Percentiles rank a stretch among this genome's conserved stretches.
These are phyloP conservation scores for Sarocladium brachiariae DNA, from an alignment of 2,329 filamentous ascomycete genomes.

Conservation along the genomic window DNA sequence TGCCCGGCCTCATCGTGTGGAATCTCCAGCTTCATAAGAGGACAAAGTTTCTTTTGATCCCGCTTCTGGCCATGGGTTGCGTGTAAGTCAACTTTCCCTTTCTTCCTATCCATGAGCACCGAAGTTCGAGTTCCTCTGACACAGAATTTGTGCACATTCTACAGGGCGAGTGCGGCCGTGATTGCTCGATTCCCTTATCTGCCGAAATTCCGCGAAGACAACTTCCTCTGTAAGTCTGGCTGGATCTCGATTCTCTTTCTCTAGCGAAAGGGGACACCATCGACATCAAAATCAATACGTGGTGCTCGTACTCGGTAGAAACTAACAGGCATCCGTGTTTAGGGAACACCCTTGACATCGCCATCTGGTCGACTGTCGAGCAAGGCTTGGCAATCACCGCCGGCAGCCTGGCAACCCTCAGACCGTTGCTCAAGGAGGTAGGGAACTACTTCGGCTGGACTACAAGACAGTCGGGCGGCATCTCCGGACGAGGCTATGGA, in stretches of 20 bases:
- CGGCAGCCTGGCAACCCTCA: slow-evolving; percentile 33
- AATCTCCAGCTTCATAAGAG: slow-evolving; percentile 41
- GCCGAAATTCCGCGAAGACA: slow-evolving; percentile 23
- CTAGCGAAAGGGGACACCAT: neutral
- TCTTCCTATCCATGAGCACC: too few relatives aligned
- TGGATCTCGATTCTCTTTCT: neutral
- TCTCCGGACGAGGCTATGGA: neutral
- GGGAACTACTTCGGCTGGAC: slow-evolving; percentile 22
- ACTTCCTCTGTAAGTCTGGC: slow-evolving; percentile 30
- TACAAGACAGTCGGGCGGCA: neutral
- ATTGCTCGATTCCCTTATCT: slow-evolving; percentile 30
- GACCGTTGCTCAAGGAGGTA: slow-evolving; percentile 29
- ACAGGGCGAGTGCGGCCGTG: slow-evolving; percentile 32
- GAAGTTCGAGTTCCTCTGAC: too few relatives aligned
- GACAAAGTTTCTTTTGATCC: slow-evolving; percentile 41
- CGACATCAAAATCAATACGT: too few relatives aligned
- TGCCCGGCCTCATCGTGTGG: slow-evolving; percentile 45
- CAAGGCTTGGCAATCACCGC: slow-evolving; percentile 37
- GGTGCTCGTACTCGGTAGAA: too few relatives aligned
- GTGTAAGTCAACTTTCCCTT: slow-evolving; percentile 20
- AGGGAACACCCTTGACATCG: slow-evolving; percentile 31
- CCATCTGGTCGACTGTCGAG: slow-evolving; percentile 39
- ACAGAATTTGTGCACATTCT: neutral
- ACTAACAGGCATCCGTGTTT: too few relatives aligned
- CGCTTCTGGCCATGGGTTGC: slow-evolving; percentile 48